Conservation (phyloP, 352 stramenopile species). For the Phytophthora tubulina region DNA sequence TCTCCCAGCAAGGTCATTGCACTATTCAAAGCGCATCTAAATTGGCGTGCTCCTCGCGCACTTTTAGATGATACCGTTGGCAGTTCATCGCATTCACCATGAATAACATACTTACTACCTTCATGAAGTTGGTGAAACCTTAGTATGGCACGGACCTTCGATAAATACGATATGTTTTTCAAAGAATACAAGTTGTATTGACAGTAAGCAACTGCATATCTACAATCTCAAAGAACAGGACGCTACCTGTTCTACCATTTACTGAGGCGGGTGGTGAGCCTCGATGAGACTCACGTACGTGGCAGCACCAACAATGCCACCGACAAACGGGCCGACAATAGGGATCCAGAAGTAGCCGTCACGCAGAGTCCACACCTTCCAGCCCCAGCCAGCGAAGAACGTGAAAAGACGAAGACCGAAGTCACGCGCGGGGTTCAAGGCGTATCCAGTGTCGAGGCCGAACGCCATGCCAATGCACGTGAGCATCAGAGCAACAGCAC, state of each 20-base stretch:
- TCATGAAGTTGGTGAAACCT: too few species aligned
- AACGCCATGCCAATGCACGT: conserved; percentile 52
- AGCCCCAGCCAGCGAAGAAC: conserved; percentile 57
- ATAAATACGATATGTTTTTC: too few species aligned
- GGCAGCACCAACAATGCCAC: conserved; percentile 64
- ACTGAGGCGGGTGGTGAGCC: conserved; percentile 67
- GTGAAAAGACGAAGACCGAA: conserved; percentile 62
- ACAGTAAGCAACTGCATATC: background rate
- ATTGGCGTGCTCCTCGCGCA: background rate
- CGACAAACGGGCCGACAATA: conserved; percentile 75
- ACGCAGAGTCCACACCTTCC: conserved; percentile 52
- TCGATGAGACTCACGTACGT: conserved; percentile 76
- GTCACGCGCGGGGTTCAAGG: conserved; percentile 56
- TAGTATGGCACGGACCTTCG: too few species aligned
- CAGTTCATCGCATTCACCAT: background rate
- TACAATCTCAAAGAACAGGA: conserved; percentile 4
- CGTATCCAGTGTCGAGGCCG: conserved; percentile 51
- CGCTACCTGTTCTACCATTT: background rate
- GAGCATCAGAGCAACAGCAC: conserved; percentile 45
- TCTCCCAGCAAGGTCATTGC: conserved; percentile 1
- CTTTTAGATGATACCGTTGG: background rate
- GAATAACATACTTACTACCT: background rate
- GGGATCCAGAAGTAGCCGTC: conserved; percentile 86
- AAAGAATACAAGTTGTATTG: conserved; percentile 14
- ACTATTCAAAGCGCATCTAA: conserved; percentile 6